Conservation (phyloP, 192 early-diverging fungal species). For the Backusella circina region DNA sequence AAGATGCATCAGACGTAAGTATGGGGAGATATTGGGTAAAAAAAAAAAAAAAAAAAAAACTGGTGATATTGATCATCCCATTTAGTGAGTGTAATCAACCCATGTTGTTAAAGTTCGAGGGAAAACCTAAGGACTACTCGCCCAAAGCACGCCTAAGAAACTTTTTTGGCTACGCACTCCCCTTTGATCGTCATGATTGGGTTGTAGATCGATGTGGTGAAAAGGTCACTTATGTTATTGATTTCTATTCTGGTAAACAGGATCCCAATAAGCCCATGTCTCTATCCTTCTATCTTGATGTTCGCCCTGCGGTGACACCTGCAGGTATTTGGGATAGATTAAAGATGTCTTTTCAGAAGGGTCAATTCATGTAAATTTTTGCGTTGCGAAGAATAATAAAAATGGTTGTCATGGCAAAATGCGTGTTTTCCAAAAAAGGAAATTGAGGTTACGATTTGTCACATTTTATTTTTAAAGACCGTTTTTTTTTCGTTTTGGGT, state of each 20-base stretch:
- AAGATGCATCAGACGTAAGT: constrained; percentile 47
- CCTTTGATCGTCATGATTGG: constrained; percentile 97
- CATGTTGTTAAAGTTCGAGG: constrained; percentile 71
- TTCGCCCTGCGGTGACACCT: constrained; percentile 72
- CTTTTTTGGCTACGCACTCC: constrained; percentile 72
- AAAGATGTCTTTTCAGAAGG: constrained; percentile 27
- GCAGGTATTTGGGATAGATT: constrained; percentile 56
- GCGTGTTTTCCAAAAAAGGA: neutral
- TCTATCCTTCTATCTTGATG: constrained; percentile 80
- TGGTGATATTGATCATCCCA: too few relatives aligned
- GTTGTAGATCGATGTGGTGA: constrained; percentile 88
- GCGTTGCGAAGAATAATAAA: neutral
- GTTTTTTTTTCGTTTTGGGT: neutral
- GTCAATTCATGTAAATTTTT: constrained; percentile 11
- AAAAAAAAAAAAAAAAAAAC: too few relatives aligned
- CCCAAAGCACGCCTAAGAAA: constrained; percentile 66
- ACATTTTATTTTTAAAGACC: neutral
- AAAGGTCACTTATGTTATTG: constrained; percentile 83
- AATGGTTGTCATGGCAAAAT: neutral
- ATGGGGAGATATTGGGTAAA: neutral
- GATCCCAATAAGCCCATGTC: constrained; percentile 42
- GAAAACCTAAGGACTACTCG: constrained; percentile 66
- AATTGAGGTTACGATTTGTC: neutral
- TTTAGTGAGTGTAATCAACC: constrained; percentile 59
- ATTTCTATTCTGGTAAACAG: constrained; percentile 80